These are phyloP conservation scores for Sonneratia caseolaris DNA, from an alignment of 345 rosid species.

Conservation along the genomic window DNA sequence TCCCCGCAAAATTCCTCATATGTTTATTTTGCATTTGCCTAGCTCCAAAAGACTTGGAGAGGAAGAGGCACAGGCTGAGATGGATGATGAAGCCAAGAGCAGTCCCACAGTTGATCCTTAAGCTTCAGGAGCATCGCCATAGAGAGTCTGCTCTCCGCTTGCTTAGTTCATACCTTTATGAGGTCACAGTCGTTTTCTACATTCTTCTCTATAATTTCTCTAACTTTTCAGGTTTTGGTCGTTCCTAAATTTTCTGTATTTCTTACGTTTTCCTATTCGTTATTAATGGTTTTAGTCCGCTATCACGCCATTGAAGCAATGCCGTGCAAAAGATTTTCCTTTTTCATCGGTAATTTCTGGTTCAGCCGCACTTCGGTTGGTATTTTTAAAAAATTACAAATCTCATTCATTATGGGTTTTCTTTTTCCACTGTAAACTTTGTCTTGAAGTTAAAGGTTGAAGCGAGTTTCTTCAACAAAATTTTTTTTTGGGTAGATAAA, in stretches of 20 bases:
- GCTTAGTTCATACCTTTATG: conserved; percentile 11
- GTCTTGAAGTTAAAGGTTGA: not conserved
- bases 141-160: conserved; percentile 12
- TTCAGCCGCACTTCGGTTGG: no score
- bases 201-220: not conserved
- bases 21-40: not conserved
- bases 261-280: not conserved
- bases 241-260: not conserved
- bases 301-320: no score
- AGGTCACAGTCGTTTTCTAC: conserved; percentile 4
- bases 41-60: not conserved
- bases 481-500: not conserved
- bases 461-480: not conserved
- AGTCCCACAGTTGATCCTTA: conserved; percentile 9
- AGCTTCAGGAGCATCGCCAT: conserved; percentile 2
- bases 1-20: not conserved
- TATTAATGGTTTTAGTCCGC: not conserved
- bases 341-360: no score
- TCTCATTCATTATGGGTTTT: not conserved
- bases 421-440: not conserved
- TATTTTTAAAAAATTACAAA: no score
- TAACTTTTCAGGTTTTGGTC: not conserved
- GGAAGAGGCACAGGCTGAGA: conserved; percentile 11
- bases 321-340: no score
- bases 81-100: conserved; percentile 13